These are phyloP conservation scores for Beta macrorhiza DNA, from an alignment of 179 eudicot species.

Conservation along the genomic window DNA sequence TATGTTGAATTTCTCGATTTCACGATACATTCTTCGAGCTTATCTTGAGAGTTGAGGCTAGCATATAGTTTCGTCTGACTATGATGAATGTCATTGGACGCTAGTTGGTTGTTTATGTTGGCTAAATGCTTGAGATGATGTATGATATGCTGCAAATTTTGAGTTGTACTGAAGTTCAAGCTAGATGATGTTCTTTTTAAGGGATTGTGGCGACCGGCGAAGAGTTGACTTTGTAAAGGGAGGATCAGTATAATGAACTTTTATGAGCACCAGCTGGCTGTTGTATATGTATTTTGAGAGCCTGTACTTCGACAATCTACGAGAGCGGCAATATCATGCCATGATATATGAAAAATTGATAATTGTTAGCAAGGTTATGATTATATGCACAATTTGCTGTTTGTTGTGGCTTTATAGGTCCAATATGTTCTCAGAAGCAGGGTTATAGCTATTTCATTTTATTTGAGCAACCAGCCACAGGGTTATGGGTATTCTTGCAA, in stretches of 20 bases:
- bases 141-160: neutral
- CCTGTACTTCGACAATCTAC: neutral
- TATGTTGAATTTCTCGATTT: neutral
- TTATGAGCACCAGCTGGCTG: neutral
- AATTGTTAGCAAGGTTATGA: too few species aligned
- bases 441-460: too few species aligned
- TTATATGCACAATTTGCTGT: too few species aligned
- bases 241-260: neutral
- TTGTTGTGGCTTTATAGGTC: too few species aligned
- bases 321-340: neutral
- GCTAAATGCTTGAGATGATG: neutral
- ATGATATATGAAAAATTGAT: neutral
- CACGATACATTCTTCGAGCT: neutral
- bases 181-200: neutral
- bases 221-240: neutral
- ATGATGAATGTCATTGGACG: neutral
- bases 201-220: neutral
- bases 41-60: too few species aligned
- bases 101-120: neutral
- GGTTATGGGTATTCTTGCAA: too few species aligned
- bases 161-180: neutral
- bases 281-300: neutral
- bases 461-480: too few species aligned
- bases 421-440: too few species aligned
- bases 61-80: neutral